Conservation (phyloP, 2,329 filamentous ascomycete species). For the Monilinia fructicola region DNA sequence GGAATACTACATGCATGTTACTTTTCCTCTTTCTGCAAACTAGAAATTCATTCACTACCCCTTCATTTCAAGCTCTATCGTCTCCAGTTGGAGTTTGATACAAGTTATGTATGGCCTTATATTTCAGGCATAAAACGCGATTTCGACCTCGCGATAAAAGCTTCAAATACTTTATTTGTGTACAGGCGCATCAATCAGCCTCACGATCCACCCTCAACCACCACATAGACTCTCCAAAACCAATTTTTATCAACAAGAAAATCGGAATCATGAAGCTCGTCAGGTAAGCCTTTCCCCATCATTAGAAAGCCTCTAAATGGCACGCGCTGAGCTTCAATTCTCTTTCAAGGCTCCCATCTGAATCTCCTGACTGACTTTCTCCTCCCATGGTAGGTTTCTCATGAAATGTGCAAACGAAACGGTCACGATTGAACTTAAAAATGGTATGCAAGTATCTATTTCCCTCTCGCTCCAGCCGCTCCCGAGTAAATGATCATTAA, state of each 20-base stretch:
- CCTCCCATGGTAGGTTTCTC: slow-evolving; percentile 68
- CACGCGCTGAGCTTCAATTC: slow-evolving; percentile 48
- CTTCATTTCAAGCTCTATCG: background rate
- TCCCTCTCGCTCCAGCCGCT: background rate
- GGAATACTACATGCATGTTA: slow-evolving; percentile 4
- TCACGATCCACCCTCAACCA: slow-evolving; percentile 10
- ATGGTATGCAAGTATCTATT: slow-evolving; percentile 60
- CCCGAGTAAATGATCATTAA: background rate
- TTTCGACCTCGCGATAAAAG: slow-evolving; percentile 23
- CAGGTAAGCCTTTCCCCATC: slow-evolving; percentile 61
- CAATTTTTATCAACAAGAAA: slow-evolving; percentile 10
- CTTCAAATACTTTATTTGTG: slow-evolving; percentile 20
- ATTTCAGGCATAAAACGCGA: background rate
- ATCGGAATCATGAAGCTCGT: slow-evolving; percentile 88
- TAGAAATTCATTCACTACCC: background rate
- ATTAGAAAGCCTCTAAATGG: slow-evolving; percentile 34
- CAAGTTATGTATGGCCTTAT: background rate
- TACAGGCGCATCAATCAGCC: slow-evolving; percentile 14
- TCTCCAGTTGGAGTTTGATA: background rate
- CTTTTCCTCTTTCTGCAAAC: background rate
- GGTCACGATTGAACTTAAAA: slow-evolving; percentile 97
- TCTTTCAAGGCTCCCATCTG: slow-evolving; percentile 44
- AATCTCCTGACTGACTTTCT: slow-evolving; percentile 41
- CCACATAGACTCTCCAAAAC: background rate
- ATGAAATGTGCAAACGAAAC: slow-evolving; percentile 99